Percentiles rank a stretch among this genome's conserved stretches.
Evolutionary conservation across 2,329 filamentous ascomycete species (phyloP).

Genomic region (Fusarium pininemorale): DNA sequence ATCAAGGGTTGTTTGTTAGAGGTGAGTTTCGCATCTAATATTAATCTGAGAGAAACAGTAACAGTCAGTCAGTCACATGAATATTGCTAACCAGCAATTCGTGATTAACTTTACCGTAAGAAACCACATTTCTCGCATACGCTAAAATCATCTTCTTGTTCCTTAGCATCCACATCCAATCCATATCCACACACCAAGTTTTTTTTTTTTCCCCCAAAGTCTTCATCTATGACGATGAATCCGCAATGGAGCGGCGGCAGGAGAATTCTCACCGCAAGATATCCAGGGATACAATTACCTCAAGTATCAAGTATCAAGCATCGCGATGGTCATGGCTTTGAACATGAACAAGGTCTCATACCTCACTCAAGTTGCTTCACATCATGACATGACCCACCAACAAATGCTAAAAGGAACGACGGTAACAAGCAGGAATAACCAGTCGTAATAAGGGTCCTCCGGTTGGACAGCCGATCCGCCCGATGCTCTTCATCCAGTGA

Average conservation of each 20-base stretch:
- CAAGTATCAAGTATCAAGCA: not conserved
- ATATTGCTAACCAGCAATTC: not conserved
- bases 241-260: not conserved
- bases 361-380: not conserved
- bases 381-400: constrained; percentile 1
- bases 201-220: not conserved
- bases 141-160: not conserved
- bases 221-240: constrained; percentile 24
- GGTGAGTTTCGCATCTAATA: constrained; percentile 4
- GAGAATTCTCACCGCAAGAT: constrained; percentile 11
- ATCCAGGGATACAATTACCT: constrained; percentile 14
- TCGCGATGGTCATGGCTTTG: not conserved
- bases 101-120: not conserved
- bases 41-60: not conserved
- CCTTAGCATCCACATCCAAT: not conserved
- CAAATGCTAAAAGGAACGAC: not conserved
- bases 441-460: constrained; percentile 38
- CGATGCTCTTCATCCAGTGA: not conserved
- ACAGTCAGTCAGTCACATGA: not conserved
- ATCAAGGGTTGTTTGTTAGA: constrained; percentile 1
- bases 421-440: constrained; percentile 18
- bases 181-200: not conserved
- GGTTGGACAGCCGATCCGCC: constrained; percentile 32
- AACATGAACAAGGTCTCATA: not conserved
- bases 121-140: constrained; percentile 1